Conservation (phyloP, 192 early-diverging fungal species). For the Phycomyces blakesleeanus region DNA sequence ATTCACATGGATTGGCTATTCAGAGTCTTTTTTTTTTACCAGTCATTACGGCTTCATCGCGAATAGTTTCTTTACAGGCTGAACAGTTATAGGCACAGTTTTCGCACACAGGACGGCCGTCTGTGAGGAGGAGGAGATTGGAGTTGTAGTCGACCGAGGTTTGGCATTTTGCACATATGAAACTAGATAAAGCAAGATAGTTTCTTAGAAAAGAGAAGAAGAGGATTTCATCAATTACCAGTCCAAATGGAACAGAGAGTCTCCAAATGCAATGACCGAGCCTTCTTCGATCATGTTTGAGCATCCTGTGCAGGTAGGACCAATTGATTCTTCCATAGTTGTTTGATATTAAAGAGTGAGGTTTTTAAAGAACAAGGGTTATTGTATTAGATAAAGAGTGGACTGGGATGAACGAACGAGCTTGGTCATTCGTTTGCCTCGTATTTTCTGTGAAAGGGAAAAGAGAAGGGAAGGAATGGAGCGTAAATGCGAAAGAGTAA, state of each 20-base stretch:
- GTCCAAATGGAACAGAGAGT: constrained; percentile 76
- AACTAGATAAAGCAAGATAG: constrained; percentile 41
- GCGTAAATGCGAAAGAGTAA: not conserved
- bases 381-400: not conserved
- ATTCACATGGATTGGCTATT: not conserved
- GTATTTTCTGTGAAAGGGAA: not conserved
- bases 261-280: constrained; percentile 76
- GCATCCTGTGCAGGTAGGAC: constrained; percentile 66
- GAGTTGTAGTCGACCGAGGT: constrained; percentile 71
- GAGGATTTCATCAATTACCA: constrained; percentile 54
- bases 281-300: constrained; percentile 65
- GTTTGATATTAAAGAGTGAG: not conserved
- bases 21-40: too few species aligned
- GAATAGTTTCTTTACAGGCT: constrained; percentile 67
- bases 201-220: constrained; percentile 16
- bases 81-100: constrained; percentile 77
- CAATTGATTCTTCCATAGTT: constrained; percentile 33
- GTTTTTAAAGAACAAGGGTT: not conserved
- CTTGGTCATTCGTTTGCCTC: not conserved
- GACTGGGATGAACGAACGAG: too few species aligned
- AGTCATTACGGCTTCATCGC: constrained; percentile 82
- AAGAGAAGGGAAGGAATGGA: not conserved
- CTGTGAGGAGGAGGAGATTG: constrained; percentile 69
- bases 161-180: constrained; percentile 73
- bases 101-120: constrained; percentile 81